Evolutionary conservation across 2,329 filamentous ascomycete genomes (phyloP).

Genomic region (Colletotrichum simmondsii): DNA sequence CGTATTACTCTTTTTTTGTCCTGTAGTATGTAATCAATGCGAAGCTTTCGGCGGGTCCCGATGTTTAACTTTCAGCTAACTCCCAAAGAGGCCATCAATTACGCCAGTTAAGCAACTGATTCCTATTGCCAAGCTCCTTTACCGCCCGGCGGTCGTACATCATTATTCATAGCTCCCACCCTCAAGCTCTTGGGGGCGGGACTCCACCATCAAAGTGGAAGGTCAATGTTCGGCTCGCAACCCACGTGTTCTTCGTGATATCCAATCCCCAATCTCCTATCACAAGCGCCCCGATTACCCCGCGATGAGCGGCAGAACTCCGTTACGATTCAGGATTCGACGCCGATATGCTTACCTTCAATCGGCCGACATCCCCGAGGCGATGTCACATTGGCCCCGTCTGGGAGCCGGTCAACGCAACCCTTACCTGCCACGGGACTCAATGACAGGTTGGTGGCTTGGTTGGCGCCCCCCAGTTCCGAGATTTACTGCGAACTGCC

Average conservation of each 20-base stretch:
- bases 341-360: constrained; percentile 19
- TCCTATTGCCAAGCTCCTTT: constrained; percentile 3
- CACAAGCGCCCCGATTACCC: constrained; percentile 15
- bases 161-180: constrained; percentile 7
- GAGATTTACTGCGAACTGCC: constrained; percentile 19
- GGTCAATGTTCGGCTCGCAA: constrained; percentile 5
- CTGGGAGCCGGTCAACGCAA: background rate
- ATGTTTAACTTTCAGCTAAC: background rate
- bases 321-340: background rate
- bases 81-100: background rate
- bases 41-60: background rate
- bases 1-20: background rate
- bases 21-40: background rate
- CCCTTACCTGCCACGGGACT: constrained; percentile 9
- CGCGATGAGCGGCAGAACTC: constrained; percentile 18
- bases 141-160: background rate
- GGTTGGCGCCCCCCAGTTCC: background rate
- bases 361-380: constrained; percentile 7
- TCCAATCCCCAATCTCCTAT: background rate
- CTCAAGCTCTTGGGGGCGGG: background rate
- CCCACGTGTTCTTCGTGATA: constrained; percentile 15
- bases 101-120: background rate
- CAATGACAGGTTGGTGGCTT: background rate
- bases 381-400: constrained; percentile 8
- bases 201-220: constrained; percentile 16